A percentile compares a stretch with the other conserved stretches of the same genome.
Conservation (phyloP, 2,329 filamentous ascomycete genomes). For the Monosporascus sp. region DNA sequence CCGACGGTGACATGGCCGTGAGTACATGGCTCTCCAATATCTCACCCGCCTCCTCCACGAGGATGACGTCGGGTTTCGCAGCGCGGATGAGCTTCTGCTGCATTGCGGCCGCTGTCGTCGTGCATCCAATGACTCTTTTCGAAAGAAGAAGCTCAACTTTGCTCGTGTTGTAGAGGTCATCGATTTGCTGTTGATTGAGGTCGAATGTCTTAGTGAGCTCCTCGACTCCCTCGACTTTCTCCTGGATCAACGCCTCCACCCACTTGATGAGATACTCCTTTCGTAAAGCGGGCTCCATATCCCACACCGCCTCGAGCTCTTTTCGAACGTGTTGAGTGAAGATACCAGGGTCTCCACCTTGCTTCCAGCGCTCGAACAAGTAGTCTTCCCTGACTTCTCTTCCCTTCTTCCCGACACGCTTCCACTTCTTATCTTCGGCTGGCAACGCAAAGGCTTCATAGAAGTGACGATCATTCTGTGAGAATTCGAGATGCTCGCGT, state of each 20-base stretch:
- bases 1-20: conserved; percentile 48
- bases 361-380: conserved; percentile 49
- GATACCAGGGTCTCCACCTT: conserved; percentile 37
- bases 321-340: conserved; percentile 26
- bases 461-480: conserved; percentile 40
- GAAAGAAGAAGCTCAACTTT: conserved; percentile 36
- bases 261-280: conserved; percentile 32
- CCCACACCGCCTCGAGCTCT: conserved; percentile 42
- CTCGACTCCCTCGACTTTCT: conserved; percentile 39
- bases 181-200: conserved; percentile 31
- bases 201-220: conserved; percentile 35
- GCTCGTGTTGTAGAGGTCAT: conserved; percentile 36
- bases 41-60: conserved; percentile 62
- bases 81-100: conserved; percentile 47
- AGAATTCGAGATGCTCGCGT: conserved; percentile 42
- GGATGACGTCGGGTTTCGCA: conserved; percentile 49
- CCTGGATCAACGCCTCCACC: conserved; percentile 38
- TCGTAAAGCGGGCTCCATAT: conserved; percentile 25
- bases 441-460: conserved; percentile 52
- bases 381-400: conserved; percentile 40
- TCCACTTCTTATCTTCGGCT: conserved; percentile 37
- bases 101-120: conserved; percentile 63
- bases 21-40: conserved; percentile 42
- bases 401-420: conserved; percentile 37
- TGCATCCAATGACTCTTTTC: conserved; percentile 61